Evolutionary conservation across 768 basidiomycete genomes (phyloP).

Genomic region (Hortiboletus campestris): DNA sequence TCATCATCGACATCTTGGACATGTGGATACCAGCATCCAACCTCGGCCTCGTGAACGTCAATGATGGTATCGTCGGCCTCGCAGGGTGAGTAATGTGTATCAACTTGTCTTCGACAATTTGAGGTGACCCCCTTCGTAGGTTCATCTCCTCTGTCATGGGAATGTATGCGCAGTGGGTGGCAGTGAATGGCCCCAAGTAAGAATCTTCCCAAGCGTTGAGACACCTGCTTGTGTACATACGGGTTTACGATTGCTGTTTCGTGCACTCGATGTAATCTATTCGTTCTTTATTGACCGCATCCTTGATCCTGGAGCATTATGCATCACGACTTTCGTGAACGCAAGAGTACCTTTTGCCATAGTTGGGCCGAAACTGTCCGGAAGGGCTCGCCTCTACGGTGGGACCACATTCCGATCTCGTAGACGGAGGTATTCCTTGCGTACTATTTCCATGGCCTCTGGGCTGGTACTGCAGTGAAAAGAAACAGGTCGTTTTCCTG

Average conservation of each 20-base stretch:
- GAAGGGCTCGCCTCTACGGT: not conserved
- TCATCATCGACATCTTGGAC: conserved; percentile 83
- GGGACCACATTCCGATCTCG: conserved; percentile 38
- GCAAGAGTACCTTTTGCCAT: not conserved
- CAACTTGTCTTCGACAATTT: not conserved
- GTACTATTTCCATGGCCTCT: conserved; percentile 70
- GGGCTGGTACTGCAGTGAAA: conserved; percentile 56
- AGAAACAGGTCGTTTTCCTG: not conserved
- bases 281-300: not conserved
- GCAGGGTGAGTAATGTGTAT: conserved; percentile 61
- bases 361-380: not conserved
- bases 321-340: not conserved
- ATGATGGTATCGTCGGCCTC: conserved; percentile 83
- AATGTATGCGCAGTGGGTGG: conserved; percentile 61
- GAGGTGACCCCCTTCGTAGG: conserved; percentile 36
- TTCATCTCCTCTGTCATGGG: conserved; percentile 72
- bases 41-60: conserved; percentile 70
- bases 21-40: conserved; percentile 87
- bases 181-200: conserved; percentile 46
- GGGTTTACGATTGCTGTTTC: not conserved
- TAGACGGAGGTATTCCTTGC: conserved; percentile 70
- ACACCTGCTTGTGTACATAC: not conserved
- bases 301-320: not conserved
- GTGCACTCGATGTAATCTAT: conserved; percentile 8
- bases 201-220: not conserved